phyloP scores from a whole-genome alignment of 192 early-diverging fungal species.

The Geranomyces michiganensis region DNA sequence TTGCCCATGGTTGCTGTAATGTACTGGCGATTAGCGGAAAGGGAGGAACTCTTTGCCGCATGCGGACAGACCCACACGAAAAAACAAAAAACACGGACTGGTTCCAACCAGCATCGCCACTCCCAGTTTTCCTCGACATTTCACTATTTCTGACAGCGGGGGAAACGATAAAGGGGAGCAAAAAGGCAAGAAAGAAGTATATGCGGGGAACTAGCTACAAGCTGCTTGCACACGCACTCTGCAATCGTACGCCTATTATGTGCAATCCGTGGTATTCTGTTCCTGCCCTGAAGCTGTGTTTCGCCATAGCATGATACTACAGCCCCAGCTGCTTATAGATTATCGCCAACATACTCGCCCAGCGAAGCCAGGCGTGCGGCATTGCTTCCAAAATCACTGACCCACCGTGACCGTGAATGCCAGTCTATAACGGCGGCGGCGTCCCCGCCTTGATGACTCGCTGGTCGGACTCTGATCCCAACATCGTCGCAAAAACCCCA shows the following conservation, averaged over 20 bases:
- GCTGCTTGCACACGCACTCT: too few relatives aligned
- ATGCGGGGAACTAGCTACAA: too few relatives aligned
- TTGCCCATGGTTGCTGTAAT: conserved; percentile 15
- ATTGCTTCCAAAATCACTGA: not conserved
- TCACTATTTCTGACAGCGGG: not conserved
- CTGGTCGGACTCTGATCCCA: not conserved
- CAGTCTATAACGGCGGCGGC: not conserved
- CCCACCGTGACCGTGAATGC: conserved; percentile 4
- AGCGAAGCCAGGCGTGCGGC: not conserved
- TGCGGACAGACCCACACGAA: not conserved
- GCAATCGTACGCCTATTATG: too few relatives aligned
- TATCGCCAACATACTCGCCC: not conserved
- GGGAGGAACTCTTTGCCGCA: not conserved
- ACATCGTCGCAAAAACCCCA: conserved; percentile 3
- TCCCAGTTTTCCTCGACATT: not conserved
- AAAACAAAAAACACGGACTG: too few relatives aligned
- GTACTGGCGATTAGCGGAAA: not conserved
- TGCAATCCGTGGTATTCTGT: too few relatives aligned
- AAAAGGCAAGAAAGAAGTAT: too few relatives aligned
- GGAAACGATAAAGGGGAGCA: too few relatives aligned
- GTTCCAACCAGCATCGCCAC: not conserved
- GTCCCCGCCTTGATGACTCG: not conserved
- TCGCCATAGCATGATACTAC: too few relatives aligned
- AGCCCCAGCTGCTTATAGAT: not conserved
- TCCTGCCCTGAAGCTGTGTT: too few relatives aligned